Evolutionary conservation across 345 rosid species (phyloP), one percentile per base, ranked within the genome.

Genomic region (Lumnitzera racemosa): DNA sequence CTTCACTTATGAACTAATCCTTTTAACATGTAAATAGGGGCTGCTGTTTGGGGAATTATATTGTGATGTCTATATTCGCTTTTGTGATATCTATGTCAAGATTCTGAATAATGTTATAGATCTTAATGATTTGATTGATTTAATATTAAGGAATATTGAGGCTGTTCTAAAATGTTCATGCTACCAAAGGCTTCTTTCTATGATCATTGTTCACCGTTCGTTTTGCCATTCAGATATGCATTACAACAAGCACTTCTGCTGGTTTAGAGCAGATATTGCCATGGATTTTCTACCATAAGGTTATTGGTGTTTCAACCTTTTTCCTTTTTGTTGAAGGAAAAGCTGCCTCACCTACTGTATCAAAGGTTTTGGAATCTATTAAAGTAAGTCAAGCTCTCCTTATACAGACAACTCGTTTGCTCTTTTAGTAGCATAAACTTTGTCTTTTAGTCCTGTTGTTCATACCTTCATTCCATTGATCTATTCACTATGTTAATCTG

Each of bases 321-420:
- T 83, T 86, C 56, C 86, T 94, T 41, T 94, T 94, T 41, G 97
- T 94, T 70, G 97, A 94, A 54, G 99, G 99, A 46, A 90, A 86
- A 69, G 99, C 97, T 69, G 90, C 97, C 51, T 73, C 90, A 3
- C 81, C 76, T 16, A 55, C 75, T 25, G 92, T 88, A 3, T 81
- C 99, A 53, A 79, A 74, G 72, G 89, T 90, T 51, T 70, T 94
- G 60, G 89, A 86, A 74, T 67, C 80, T 7, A 84, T 94, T 70
- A 83, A 87, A 0, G 84, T 76, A 62, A 68, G 74, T 68, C 17
- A 15, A 31, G 58, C 25, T 55, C 36, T 20, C 53, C 25, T 12
- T 3, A 15, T 16, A 13, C 41, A 16, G 46, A 25, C 57, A 36
- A 36, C 7, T 36, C 43, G 7, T 23, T 4, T 55, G n/a, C 29